Base-by-base conservation (phyloP, 169 alveolate genomes). In the Theileria sp. region DNA sequence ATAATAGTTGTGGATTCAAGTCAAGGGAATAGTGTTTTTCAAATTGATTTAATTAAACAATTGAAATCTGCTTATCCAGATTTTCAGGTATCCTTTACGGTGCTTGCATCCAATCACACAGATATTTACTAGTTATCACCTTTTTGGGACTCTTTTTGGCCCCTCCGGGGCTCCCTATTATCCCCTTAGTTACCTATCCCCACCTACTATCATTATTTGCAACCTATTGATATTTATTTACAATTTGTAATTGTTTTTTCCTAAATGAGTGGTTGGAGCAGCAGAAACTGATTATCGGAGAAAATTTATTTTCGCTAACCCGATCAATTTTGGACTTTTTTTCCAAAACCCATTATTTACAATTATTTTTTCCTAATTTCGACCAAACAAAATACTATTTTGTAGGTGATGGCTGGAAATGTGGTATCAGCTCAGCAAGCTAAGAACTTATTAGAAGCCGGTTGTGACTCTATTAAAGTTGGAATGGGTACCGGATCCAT, bases 401-500 rank as follows among this genome's bases (percentile, higher is more conserved):
- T 92, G 26, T 96, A 95, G 91, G 91, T 96, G 51, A 90, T 96
- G 9, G 98, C 94, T 0, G 99, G 99, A 26, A 96, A 96, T 76
- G 98, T 96, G 23, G 98, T 96, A 34, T 94, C 99, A 5, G 94
- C 88, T 49, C 88, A 92, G 36, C 97, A 95, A 76, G 97, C 98
- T 3, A 92, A 92, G 88, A 84, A 88, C 70, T 85, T 94, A 44
- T 71, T 93, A 13, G 93, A 91, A 26, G 95, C 95, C 36, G 98
- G 98, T 0, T 96, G 93, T n/a, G 97, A 94, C 81, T 93, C 93
- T 17, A 72, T 95, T 26, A 87, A 93, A 36, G 93, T 94, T 13
- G 98, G 99, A 10, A 97, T 97, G 97, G 99, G 99, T 9, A 92
- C 96, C 60, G 99, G 99, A 21, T 96, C 98, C 77, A 96, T 97